Evolutionary conservation across 2,329 filamentous ascomycete genomes (phyloP), one percentile per base, ranked within the genome.

Genomic region (Penicillium polonicum): DNA sequence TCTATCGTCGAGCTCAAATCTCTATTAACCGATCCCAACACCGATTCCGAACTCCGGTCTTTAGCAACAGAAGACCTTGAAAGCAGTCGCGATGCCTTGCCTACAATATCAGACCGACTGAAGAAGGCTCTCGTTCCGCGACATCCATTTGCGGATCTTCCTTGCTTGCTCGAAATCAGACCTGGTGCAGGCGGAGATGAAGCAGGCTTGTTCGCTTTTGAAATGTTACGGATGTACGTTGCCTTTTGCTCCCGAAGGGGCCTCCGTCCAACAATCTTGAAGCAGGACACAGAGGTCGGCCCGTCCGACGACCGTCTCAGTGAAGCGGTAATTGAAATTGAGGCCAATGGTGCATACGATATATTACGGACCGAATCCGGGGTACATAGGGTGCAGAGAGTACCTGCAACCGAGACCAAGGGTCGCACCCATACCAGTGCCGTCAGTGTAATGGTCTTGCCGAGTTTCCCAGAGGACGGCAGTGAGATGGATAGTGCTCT

Each of bases 351-450:
- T 31, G 88, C 92, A 23, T 99, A 96, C 75, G 90, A 89, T 59
- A 70, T 85, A 2, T 85, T 99, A 68, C 85, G 93, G 60, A 88
- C 88, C 66, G 94, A 99, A 76, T 91, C 93, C 3, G 94, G 94
- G 33, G 94, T 99, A 64, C 94, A 99, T 73, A 86, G 94, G 29
- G 94, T 99, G 0, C 94, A 99, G 79, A 87, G 94, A 27, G 88
- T 99, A 4, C 94, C 94, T 1, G 88, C 88, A 12, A 99, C 94
- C 0, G 94, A 99, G 74, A 90, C 82, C 64, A 93, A 91, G 71
- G 94, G 94, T 2, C 87, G 94, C 29, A 94, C 91, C 17, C 94
- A 99, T 74, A 99, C 94, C 12, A 94, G 90, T 70, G 92, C 92
- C 13, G 93, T 92, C 3, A 91, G 90, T 6, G 90, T 99, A 0